Evolutionary conservation across 306 rosid genomes (phyloP).

Genomic region (Vicia villosa): DNA sequence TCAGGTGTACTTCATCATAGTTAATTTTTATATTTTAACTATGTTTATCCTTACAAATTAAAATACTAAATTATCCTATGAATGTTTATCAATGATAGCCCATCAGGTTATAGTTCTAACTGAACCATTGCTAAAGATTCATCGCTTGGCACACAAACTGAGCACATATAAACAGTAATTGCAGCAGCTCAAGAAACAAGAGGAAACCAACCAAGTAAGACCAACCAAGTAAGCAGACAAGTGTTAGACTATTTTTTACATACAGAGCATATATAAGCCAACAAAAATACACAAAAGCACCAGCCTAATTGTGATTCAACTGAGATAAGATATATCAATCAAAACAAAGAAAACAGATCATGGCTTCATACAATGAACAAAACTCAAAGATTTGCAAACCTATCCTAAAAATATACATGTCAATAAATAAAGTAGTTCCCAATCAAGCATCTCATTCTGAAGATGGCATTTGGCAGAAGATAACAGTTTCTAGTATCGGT

Average conservation of each 20-base stretch:
- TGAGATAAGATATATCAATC: constrained; percentile 7
- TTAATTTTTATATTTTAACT: too few species aligned
- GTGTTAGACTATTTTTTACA: background rate
- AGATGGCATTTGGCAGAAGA: background rate
- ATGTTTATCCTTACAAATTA: constrained; percentile 2
- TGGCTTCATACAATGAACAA: constrained; percentile 18
- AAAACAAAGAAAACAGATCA: constrained; percentile 2
- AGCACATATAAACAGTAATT: background rate
- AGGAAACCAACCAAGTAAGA: too few species aligned
- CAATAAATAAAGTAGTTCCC: background rate
- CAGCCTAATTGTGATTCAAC: constrained; percentile 21
- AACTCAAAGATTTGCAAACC: constrained; percentile 2
- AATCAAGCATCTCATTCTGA: constrained; percentile 10
- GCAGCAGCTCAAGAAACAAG: too few species aligned
- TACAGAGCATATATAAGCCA: background rate
- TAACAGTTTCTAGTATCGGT: too few species aligned
- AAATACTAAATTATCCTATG: constrained; percentile 22
- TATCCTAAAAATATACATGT: constrained; percentile 8
- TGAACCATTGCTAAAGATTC: constrained; percentile 3
- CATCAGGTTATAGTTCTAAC: constrained; percentile 4
- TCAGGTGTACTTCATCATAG: too few species aligned
- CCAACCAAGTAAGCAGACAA: constrained; percentile 26
- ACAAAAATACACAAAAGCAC: constrained; percentile 21
- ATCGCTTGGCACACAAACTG: background rate
- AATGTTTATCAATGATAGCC: constrained; percentile 14